Conservation (phyloP, 2,329 filamentous ascomycete species). For the Xylaria sp. region DNA sequence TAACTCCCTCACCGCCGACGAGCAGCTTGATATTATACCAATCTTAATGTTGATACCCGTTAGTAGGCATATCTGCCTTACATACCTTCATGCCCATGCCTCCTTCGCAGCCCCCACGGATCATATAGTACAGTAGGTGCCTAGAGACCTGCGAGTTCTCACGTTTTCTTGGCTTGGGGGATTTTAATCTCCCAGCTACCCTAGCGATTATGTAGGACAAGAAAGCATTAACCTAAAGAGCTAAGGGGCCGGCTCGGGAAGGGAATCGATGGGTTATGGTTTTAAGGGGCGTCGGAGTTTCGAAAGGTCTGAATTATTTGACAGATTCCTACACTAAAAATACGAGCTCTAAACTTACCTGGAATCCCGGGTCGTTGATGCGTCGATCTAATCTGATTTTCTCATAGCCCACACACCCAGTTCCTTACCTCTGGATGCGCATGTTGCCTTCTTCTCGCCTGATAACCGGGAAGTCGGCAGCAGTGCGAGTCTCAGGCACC, state of each 20-base stretch:
- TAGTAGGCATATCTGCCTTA: background rate
- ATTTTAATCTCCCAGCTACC: background rate
- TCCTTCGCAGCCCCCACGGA: background rate
- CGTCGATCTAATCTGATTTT: conserved; percentile 21
- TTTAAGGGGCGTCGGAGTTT: conserved; percentile 32
- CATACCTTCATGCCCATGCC: background rate
- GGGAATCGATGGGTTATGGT: conserved; percentile 19
- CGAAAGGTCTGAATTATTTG: conserved; percentile 16
- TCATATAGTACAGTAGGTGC: background rate
- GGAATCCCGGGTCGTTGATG: conserved; percentile 14
- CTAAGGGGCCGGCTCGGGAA: conserved; percentile 21
- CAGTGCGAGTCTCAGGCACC: conserved; percentile 28
- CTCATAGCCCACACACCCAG: conserved; percentile 15
- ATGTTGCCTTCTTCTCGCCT: conserved; percentile 1
- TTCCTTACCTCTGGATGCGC: conserved; percentile 15
- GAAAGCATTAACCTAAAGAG: conserved; percentile 4
- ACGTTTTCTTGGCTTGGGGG: background rate
- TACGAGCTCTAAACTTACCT: conserved; percentile 21
- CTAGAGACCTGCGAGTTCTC: background rate
- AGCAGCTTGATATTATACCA: background rate
- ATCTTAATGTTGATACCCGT: background rate
- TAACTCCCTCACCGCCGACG: background rate
- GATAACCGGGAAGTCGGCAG: conserved; percentile 23
- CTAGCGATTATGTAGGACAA: background rate
- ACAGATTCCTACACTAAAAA: conserved; percentile 13